Evolutionary conservation across 441 rosid species (phyloP).

Genomic region (Syzygium malaccense): DNA sequence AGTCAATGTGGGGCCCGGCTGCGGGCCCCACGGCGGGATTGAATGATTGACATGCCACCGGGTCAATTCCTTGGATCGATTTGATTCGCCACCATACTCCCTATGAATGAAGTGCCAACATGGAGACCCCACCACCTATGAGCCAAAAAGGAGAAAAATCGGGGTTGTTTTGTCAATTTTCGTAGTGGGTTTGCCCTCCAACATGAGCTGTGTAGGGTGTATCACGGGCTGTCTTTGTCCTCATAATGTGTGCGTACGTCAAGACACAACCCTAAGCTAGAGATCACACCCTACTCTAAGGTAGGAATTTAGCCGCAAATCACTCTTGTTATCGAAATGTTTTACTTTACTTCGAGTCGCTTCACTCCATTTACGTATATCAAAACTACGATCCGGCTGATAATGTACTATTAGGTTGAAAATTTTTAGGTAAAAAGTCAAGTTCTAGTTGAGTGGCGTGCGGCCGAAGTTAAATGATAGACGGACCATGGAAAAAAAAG

Average conservation of each 20-base stretch:
- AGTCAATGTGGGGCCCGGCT: background rate
- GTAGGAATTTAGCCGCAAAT: background rate
- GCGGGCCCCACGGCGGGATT: no score
- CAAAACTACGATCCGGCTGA: rapidly evolving
- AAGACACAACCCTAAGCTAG: background rate
- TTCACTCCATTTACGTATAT: rapidly evolving
- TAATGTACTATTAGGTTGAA: no score
- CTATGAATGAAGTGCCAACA: background rate
- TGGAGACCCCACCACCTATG: background rate
- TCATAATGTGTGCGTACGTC: background rate
- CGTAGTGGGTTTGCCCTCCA: background rate
- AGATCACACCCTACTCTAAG: background rate
- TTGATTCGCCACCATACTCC: background rate
- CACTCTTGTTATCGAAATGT: background rate
- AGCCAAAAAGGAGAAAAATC: background rate
- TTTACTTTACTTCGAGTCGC: background rate
- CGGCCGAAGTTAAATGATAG: background rate
- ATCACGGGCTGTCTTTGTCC: background rate
- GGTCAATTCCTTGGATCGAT: background rate
- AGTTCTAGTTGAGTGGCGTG: rapidly evolving
- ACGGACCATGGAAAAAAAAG: rapidly evolving
- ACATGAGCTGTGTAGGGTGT: background rate
- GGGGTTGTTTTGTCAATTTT: background rate
- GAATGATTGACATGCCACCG: no score
- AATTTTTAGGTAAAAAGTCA: background rate